Evolutionary conservation across 805 yeast genomes (phyloP).

Genomic region (Spathaspora sp.): DNA sequence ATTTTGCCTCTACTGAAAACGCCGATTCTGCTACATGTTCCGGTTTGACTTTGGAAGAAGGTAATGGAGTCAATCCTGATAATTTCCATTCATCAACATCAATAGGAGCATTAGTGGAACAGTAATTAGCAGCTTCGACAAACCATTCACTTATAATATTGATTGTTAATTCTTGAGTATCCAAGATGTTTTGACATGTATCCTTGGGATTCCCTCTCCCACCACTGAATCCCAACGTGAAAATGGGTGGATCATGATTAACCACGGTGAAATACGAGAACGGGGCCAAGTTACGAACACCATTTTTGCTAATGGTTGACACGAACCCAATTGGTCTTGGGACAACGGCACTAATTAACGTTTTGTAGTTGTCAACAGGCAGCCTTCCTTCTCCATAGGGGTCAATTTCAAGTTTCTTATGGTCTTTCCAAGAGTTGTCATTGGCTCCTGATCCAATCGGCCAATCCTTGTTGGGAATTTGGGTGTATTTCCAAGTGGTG

Average conservation of each 20-base stretch:
- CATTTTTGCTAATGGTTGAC: slow-evolving; percentile 43
- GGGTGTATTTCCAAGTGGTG: slow-evolving; percentile 12
- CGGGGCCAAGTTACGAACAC: slow-evolving; percentile 54
- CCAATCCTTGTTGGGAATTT: slow-evolving; percentile 35
- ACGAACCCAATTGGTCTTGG: slow-evolving; percentile 64
- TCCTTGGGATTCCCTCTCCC: slow-evolving; percentile 43
- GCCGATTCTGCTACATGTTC: slow-evolving; percentile 61
- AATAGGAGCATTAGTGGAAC: slow-evolving; percentile 44
- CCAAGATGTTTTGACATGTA: slow-evolving; percentile 45
- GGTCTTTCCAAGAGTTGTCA: slow-evolving; percentile 39
- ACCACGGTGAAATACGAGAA: slow-evolving; percentile 52
- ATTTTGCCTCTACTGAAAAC: slow-evolving; percentile 54
- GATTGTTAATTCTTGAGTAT: slow-evolving; percentile 51
- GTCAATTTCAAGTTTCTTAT: slow-evolving; percentile 45
- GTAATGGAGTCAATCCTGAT: slow-evolving; percentile 47
- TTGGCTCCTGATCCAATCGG: slow-evolving; percentile 45
- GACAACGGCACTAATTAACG: slow-evolving; percentile 47
- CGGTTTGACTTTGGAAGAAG: slow-evolving; percentile 45
- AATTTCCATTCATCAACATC: slow-evolving; percentile 55
- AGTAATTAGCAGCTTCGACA: slow-evolving; percentile 57
- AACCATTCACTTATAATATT: slow-evolving; percentile 63
- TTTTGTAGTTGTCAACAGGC: slow-evolving; percentile 45
- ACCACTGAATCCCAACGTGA: slow-evolving; percentile 46
- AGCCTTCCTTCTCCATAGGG: slow-evolving; percentile 42
- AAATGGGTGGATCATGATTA: slow-evolving; percentile 55